Evolutionary conservation across 75 land plant species (phyloP), one percentile per base, ranked within the genome.

Genomic region (Sequoiadendron giganteum): DNA sequence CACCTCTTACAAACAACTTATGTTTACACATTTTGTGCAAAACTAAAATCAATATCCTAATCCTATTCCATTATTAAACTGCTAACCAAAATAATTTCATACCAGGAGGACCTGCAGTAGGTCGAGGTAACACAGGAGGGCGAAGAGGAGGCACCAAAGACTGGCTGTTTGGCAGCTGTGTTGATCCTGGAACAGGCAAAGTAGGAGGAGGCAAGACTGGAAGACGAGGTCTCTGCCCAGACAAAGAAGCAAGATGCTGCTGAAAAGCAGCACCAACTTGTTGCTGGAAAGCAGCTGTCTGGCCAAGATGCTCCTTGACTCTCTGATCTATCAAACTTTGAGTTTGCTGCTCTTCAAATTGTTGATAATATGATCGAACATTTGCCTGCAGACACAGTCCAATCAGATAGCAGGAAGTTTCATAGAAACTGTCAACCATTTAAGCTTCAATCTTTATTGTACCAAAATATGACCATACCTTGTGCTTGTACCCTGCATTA

Each of bases 401-500:
- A 84, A 80, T 47, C n/a, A 86, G 28, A 45, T 9, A 18, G 85
- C 54, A 39, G 48, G 7, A 42, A 9, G 36, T 19, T 82, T 76
- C 30, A 15, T 43, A 42, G 32, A 45, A 13, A 21, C 5, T 11
- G 15, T 11, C 14, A 25, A 45, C 48, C 52, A 42, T 47, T 82
- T 82, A 39, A 45, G 52, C 3, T 82, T 47, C 15, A 3, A 47
- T 28, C 43, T 40, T 21, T 42, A 25, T 79, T 18, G 16, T 0
- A 76, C 32, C 39, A 36, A 25, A 32, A 81, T 1, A 48, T 10
- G 75, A 32, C 28, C 49, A 78, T 88, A 98, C 99, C 99, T 98
- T 98, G 92, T 98, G 99, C 87, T 98, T 98, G 88, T 98, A 98
- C 11, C 99, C 99, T 83, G 97, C 95, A 93, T 95, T 95, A 92